A percentile compares a stretch with the other conserved stretches of the same genome.
Conservation (phyloP, 305 asterid genomes). For the Ajuga reptans region DNA sequence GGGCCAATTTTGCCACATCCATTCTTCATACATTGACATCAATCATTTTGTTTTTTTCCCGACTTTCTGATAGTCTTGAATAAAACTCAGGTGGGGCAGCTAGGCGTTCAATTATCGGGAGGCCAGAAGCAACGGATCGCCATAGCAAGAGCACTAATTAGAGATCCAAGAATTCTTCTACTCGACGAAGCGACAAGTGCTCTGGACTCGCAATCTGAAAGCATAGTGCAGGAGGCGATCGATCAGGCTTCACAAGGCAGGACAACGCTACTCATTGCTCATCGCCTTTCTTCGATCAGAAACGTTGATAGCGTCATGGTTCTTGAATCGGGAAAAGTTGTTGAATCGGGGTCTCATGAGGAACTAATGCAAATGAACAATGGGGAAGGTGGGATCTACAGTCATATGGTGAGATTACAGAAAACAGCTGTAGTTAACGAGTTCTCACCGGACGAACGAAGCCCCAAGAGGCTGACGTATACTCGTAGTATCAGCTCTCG, state of each 20-base stretch:
- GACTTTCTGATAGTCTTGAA: not conserved
- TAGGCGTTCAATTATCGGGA: slow-evolving; percentile 56
- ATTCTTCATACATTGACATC: not conserved
- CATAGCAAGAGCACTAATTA: slow-evolving; percentile 57
- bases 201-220: slow-evolving; percentile 53
- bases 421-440: slow-evolving; percentile 19
- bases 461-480: slow-evolving; percentile 7
- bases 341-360: slow-evolving; percentile 44
- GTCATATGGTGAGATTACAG: slow-evolving; percentile 36
- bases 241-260: slow-evolving; percentile 46
- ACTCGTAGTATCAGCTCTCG: slow-evolving; percentile 26
- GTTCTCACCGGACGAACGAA: slow-evolving; percentile 10
- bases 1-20: too few relatives aligned
- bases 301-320: slow-evolving; percentile 45
- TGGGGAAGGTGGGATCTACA: slow-evolving; percentile 38
- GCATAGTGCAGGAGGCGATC: slow-evolving; percentile 51
- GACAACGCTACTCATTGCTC: slow-evolving; percentile 49
- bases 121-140: slow-evolving; percentile 65
- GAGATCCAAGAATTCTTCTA: slow-evolving; percentile 50
- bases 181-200: slow-evolving; percentile 73
- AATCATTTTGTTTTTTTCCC: not conserved
- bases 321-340: slow-evolving; percentile 46
- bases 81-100: slow-evolving; percentile 47
- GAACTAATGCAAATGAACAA: slow-evolving; percentile 37
- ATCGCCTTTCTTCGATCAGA: slow-evolving; percentile 47